These are phyloP conservation scores for Tephrocybe sp. DNA, from an alignment of 768 basidiomycete genomes.

Conservation along the genomic window DNA sequence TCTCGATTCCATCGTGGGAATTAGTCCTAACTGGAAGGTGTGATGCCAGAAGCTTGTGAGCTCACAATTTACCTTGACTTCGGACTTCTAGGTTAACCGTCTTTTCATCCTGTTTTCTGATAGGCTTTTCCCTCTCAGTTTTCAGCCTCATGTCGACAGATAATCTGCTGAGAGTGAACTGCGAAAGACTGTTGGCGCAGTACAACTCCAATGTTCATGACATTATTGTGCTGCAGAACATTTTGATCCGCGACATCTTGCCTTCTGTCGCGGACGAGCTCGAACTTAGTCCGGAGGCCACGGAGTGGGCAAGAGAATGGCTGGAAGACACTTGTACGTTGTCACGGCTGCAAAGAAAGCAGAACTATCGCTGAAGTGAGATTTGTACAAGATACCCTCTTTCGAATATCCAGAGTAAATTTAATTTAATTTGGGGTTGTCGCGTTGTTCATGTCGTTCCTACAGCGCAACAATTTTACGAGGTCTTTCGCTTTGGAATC, in stretches of 20 bases:
- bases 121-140: neutral
- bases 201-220: constrained; percentile 50
- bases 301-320: constrained; percentile 60
- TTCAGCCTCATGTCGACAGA: constrained; percentile 21
- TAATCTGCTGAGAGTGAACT: constrained; percentile 43
- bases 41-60: too few species aligned
- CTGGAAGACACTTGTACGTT: constrained; percentile 63
- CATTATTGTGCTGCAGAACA: constrained; percentile 47
- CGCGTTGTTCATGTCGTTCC: constrained; percentile 8
- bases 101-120: neutral
- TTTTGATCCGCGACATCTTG: constrained; percentile 55
- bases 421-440: constrained; percentile 12
- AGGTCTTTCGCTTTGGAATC: constrained; percentile 62
- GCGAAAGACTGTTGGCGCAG: constrained; percentile 45
- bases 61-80: too few species aligned
- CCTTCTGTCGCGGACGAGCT: constrained; percentile 63
- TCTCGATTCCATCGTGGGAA: too few species aligned
- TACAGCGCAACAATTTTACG: constrained; percentile 68
- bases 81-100: neutral
- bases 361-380: too few species aligned
- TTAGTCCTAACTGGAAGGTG: too few species aligned
- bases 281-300: constrained; percentile 43
- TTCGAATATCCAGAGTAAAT: constrained; percentile 64
- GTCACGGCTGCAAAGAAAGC: constrained; percentile 5
- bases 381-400: constrained; percentile 58